Conservation (phyloP, 257 asterid genomes). For the Mitragyna speciosa region DNA sequence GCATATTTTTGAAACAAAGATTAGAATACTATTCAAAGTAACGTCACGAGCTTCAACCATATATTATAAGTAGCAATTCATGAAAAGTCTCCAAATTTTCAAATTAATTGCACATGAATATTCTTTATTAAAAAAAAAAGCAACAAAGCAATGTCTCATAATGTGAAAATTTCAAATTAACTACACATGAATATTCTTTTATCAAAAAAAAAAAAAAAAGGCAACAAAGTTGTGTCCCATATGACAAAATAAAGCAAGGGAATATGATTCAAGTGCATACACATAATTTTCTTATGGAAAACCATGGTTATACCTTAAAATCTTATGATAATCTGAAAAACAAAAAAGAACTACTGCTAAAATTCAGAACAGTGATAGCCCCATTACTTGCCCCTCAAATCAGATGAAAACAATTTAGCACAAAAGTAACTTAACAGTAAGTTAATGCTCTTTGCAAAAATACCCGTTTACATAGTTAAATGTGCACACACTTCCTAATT, state of each 20-base stretch:
- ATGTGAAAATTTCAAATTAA: too few species aligned
- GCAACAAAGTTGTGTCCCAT: neutral
- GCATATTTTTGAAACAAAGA: neutral
- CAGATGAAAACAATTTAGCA: neutral
- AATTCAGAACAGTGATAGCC: neutral
- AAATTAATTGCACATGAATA: neutral
- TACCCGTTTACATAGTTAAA: neutral
- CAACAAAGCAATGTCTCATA: too few species aligned
- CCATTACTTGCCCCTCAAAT: neutral
- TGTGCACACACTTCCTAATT: neutral
- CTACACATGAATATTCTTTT: too few species aligned
- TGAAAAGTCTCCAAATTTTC: neutral
- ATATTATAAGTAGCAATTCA: neutral
- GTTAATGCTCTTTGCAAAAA: neutral
- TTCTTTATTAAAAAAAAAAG: too few species aligned
- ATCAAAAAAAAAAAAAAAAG: too few species aligned
- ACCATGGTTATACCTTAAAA: neutral
- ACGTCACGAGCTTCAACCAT: neutral
- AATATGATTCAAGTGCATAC: neutral
- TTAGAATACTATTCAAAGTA: neutral
- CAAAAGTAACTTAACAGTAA: neutral
- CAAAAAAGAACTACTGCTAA: neutral
- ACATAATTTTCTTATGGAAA: neutral
- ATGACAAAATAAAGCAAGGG: neutral
- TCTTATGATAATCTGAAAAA: neutral